Conservation (phyloP, 129 eudicot genomes). For the Chrysanthemum lavandulifolium region DNA sequence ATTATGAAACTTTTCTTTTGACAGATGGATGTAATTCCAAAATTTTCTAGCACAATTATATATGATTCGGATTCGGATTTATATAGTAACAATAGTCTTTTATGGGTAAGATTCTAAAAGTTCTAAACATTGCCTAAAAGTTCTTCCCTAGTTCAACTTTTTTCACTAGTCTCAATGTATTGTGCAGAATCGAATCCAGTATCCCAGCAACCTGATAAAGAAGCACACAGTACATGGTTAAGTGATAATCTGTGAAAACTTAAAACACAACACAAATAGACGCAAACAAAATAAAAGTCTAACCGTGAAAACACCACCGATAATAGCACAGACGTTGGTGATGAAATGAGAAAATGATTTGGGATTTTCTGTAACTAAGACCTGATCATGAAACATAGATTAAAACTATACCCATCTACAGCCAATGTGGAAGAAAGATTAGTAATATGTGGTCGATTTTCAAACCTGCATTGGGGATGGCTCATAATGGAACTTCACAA, state of each 20-base stretch:
- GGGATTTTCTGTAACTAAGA: slow-evolving; percentile 59
- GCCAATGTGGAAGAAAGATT: background rate
- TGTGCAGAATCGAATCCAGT: slow-evolving; percentile 84
- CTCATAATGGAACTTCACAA: slow-evolving; percentile 82
- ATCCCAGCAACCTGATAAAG: slow-evolving; percentile 90
- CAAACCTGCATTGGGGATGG: slow-evolving; percentile 93
- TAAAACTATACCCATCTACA: background rate
- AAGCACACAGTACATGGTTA: background rate
- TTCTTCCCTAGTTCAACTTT: slow-evolving; percentile 92
- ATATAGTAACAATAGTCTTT: slow-evolving; percentile 23
- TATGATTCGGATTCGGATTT: slow-evolving; percentile 21
- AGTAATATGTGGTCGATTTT: background rate
- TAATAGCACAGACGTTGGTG: slow-evolving; percentile 92
- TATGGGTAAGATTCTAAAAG: slow-evolving; percentile 16
- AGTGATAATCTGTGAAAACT: background rate
- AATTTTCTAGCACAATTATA: slow-evolving; percentile 31
- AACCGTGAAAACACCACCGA: slow-evolving; percentile 98
- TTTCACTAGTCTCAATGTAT: slow-evolving; percentile 72
- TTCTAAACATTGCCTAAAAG: slow-evolving; percentile 45
- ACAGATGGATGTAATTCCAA: slow-evolving; percentile 29
- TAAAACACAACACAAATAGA: background rate
- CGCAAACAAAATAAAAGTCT: slow-evolving; percentile 25
- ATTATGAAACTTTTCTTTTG: slow-evolving; percentile 3
- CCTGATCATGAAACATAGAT: slow-evolving; percentile 39
- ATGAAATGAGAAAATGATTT: slow-evolving; percentile 84